Percentiles rank a stretch among this genome's conserved stretches.
Evolutionary conservation across 2,329 filamentous ascomycete species (phyloP).

Genomic region (Periconia sp.): DNA sequence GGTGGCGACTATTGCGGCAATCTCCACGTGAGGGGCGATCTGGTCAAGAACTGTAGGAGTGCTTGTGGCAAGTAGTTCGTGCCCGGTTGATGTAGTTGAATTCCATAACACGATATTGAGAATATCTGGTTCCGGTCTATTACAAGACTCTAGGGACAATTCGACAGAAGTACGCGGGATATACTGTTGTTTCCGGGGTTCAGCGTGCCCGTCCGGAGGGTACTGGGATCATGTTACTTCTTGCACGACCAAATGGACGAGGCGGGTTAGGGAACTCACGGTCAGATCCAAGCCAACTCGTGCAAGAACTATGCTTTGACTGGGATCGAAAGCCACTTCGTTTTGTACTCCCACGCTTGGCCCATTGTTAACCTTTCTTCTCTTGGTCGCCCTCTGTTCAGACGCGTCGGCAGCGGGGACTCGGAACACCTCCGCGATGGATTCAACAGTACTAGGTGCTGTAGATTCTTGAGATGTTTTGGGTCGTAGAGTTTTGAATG

Average conservation of each 20-base stretch:
- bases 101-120: conserved; percentile 24
- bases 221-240: conserved; percentile 4
- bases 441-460: not conserved
- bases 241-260: not conserved
- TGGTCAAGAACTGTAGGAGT: conserved; percentile 15
- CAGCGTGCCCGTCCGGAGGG: not conserved
- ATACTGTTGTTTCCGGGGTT: not conserved
- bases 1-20: conserved; percentile 19
- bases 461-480: not conserved
- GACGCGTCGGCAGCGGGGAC: conserved; percentile 1
- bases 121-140: conserved; percentile 7
- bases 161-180: not conserved
- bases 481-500: not conserved
- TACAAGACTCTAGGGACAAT: conserved; percentile 27
- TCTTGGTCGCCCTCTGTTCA: conserved; percentile 26
- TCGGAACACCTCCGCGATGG: conserved; percentile 17
- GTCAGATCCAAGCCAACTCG: conserved; percentile 24
- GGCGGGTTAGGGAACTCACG: conserved; percentile 15
- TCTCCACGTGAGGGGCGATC: conserved; percentile 23
- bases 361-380: conserved; percentile 25
- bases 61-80: conserved; percentile 23
- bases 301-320: conserved; percentile 32
- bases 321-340: conserved; percentile 10
- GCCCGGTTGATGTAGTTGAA: conserved; percentile 9
- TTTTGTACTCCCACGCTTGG: conserved; percentile 1